These are phyloP conservation scores for Marsdenia floribunda DNA, from an alignment of 257 asterid species.

Conservation along the genomic window DNA sequence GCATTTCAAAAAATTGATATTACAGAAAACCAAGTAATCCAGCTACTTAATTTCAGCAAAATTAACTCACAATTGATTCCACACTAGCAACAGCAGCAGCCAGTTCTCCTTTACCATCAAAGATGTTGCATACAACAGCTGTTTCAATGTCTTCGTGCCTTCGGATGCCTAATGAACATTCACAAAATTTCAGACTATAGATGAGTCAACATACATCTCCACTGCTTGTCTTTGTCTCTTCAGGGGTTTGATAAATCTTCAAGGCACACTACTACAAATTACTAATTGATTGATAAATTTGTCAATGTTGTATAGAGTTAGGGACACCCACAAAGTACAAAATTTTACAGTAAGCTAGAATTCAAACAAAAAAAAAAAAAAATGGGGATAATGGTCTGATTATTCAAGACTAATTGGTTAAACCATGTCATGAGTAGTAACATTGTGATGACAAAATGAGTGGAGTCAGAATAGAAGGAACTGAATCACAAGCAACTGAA, in stretches of 20 bases:
- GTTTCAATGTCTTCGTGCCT: constrained; percentile 59
- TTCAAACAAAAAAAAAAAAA: too few relatives aligned
- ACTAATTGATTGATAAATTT: background rate
- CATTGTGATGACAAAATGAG: background rate
- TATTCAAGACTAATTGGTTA: background rate
- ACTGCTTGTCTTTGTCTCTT: background rate
- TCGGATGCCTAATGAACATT: constrained; percentile 55
- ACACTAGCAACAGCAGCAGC: constrained; percentile 90
- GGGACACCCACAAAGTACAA: background rate
- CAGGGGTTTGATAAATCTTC: background rate
- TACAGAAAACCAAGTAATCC: constrained; percentile 7
- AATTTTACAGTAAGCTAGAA: background rate
- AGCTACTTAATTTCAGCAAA: constrained; percentile 5
- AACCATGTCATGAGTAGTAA: background rate
- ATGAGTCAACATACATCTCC: background rate
- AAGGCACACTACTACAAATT: background rate
- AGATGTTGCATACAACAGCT: constrained; percentile 66
- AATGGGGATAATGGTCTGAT: too few relatives aligned
- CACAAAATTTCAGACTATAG: constrained; percentile 3
- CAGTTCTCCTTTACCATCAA: constrained; percentile 80
- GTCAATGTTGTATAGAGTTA: background rate
- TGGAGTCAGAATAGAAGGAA: background rate
- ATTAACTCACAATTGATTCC: constrained; percentile 62
- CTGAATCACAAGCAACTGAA: background rate
- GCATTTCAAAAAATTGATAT: constrained; percentile 3